A percentile compares a stretch with the other conserved stretches of the same genome.
These are phyloP conservation scores for Sextonia rubra DNA, from an alignment of 164 flowering plant genomes.

Conservation along the genomic window DNA sequence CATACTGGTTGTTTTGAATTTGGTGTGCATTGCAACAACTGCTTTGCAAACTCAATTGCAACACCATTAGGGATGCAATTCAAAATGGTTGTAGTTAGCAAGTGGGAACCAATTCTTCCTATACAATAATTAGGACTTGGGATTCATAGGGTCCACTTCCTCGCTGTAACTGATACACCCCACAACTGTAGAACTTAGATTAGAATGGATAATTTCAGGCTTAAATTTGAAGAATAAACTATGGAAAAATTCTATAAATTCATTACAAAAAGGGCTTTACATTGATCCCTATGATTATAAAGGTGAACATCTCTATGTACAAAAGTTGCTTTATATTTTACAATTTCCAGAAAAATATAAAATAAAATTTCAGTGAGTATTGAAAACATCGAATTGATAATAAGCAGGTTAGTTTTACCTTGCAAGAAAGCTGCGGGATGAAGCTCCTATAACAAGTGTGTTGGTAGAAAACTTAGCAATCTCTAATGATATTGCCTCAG, in stretches of 20 bases:
- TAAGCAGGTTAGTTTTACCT: conserved; percentile 36
- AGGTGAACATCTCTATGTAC: too few species aligned
- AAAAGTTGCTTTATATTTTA: not conserved
- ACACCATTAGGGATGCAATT: too few species aligned
- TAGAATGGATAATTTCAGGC: not conserved
- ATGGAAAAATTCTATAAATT: not conserved
- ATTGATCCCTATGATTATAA: too few species aligned
- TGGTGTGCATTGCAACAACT: too few species aligned
- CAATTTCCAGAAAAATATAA: not conserved
- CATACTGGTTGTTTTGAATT: too few species aligned
- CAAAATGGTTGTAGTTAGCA: too few species aligned
- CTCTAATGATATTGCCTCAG: conserved; percentile 53
- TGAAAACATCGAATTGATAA: not conserved
- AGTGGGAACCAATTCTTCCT: too few species aligned
- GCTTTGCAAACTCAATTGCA: too few species aligned
- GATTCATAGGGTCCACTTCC: not conserved
- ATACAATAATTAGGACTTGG: too few species aligned
- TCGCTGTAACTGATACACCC: not conserved
- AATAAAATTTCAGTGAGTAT: not conserved
- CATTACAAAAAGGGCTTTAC: too few species aligned
- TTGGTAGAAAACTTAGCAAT: conserved; percentile 29
- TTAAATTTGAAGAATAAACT: not conserved
- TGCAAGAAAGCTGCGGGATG: conserved; percentile 51
- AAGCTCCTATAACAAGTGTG: conserved; percentile 72
- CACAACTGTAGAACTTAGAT: not conserved